Percentiles rank a stretch among this genome's conserved stretches.
Conservation (phyloP, 805 yeast genomes). For the Ogataea polymorpha region DNA sequence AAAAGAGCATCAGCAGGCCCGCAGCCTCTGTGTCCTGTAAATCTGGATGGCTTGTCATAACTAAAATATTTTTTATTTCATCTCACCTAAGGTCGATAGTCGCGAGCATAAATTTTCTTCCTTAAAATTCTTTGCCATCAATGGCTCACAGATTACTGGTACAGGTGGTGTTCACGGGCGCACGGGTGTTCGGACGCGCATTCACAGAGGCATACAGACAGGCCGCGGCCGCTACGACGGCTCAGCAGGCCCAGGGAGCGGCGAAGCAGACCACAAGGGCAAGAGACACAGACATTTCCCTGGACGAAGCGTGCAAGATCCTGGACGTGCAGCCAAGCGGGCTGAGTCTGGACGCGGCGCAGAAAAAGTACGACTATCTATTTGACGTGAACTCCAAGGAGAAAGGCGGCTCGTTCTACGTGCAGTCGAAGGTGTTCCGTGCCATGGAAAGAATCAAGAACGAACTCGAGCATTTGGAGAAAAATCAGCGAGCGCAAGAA, state of each 20-base stretch:
- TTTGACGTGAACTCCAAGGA: slow-evolving; percentile 90
- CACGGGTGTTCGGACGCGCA: slow-evolving; percentile 93
- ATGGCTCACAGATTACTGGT: slow-evolving; percentile 90
- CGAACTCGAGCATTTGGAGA: slow-evolving; percentile 64
- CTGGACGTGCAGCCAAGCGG: slow-evolving; percentile 67
- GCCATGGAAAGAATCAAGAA: slow-evolving; percentile 88
- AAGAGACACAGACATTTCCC: slow-evolving; percentile 72
- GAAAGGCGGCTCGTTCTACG: slow-evolving; percentile 91
- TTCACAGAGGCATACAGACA: slow-evolving; percentile 96
- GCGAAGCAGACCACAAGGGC: slow-evolving; percentile 39
- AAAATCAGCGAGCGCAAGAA: slow-evolving; percentile 33
- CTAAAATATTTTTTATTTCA: slow-evolving; percentile 1
- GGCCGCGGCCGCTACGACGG: slow-evolving; percentile 90
- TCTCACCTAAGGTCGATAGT: slow-evolving; percentile 7
- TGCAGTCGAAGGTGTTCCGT: slow-evolving; percentile 89
- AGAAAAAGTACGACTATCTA: slow-evolving; percentile 72
- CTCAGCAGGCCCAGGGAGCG: slow-evolving; percentile 42
- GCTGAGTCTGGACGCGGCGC: slow-evolving; percentile 55
- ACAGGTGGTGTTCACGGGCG: slow-evolving; percentile 90
- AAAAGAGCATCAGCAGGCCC: slow-evolving; percentile 37
- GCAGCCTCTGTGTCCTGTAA: slow-evolving; percentile 38
- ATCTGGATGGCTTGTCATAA: slow-evolving; percentile 14
- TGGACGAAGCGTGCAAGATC: slow-evolving; percentile 90
- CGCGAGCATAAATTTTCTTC: neutral
- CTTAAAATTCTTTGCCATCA: slow-evolving; percentile 3